Evolutionary conservation across 305 asterid species (phyloP).

Genomic region (Fraxinus floribunda): DNA sequence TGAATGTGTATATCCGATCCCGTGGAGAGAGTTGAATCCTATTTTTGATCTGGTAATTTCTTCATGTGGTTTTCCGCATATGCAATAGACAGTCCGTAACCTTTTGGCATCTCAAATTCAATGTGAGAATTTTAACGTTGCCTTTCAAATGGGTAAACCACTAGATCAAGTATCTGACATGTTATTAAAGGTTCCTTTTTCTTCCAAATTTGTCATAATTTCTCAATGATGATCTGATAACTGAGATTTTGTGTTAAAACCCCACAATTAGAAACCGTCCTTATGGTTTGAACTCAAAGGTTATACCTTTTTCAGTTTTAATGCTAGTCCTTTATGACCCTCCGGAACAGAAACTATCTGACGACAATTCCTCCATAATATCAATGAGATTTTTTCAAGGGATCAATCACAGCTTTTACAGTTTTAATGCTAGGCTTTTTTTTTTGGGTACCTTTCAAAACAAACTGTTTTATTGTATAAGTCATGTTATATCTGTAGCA

Average conservation of each 20-base stretch:
- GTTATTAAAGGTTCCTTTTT: background rate
- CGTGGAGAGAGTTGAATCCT: background rate
- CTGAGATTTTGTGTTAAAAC: background rate
- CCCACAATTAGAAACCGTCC: background rate
- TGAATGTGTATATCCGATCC: background rate
- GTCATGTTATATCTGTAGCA: background rate
- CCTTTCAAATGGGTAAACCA: background rate
- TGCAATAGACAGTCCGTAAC: background rate
- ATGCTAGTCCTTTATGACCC: background rate
- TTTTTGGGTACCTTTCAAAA: background rate
- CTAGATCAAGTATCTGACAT: background rate
- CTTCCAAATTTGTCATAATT: background rate
- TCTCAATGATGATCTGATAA: background rate
- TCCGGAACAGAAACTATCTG: background rate
- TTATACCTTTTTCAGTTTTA: background rate
- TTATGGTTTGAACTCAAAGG: background rate
- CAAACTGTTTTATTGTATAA: background rate
- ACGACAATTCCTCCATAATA: background rate
- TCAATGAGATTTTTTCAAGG: background rate
- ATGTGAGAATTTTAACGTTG: background rate
- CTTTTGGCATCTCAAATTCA: background rate
- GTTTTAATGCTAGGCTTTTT: background rate
- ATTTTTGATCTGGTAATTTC: background rate
- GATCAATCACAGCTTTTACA: background rate
- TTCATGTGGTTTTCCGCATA: background rate